A percentile compares a stretch with the other conserved stretches of the same genome.
phyloP scores from a whole-genome alignment of 2,329 filamentous ascomycete genomes.

The Beauveria sp. region DNA sequence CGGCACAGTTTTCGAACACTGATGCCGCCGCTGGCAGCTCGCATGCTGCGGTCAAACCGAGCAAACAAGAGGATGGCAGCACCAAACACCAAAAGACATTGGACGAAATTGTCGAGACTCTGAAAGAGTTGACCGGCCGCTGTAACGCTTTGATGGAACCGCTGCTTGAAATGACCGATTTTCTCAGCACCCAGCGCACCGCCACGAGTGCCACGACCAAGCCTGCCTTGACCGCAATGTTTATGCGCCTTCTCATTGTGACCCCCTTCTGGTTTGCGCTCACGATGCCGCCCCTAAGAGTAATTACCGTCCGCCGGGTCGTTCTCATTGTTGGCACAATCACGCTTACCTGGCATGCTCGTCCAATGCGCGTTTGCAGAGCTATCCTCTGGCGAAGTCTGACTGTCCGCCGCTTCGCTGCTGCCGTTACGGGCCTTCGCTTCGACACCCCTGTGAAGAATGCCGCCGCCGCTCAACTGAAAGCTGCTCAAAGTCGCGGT shows the following conservation, averaged over 20 bases:
- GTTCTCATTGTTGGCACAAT: constrained; percentile 81
- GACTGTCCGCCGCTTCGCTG: constrained; percentile 59
- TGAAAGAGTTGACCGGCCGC: constrained; percentile 82
- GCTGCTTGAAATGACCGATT: constrained; percentile 81
- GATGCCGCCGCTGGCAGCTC: constrained; percentile 19
- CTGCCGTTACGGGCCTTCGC: constrained; percentile 71
- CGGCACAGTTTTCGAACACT: constrained; percentile 19
- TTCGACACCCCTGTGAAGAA: constrained; percentile 49
- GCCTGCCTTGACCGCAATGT: constrained; percentile 81
- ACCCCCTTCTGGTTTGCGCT: constrained; percentile 82
- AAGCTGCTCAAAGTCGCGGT: constrained; percentile 11
- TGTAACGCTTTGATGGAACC: constrained; percentile 92
- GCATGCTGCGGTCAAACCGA: constrained; percentile 11
- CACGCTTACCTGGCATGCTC: constrained; percentile 84
- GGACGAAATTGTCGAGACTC: constrained; percentile 91
- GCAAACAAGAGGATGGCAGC: constrained; percentile 49
- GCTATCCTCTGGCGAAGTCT: constrained; percentile 86
- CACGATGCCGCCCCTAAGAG: constrained; percentile 71
- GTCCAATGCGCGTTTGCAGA: constrained; percentile 74
- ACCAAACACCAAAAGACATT: constrained; percentile 85
- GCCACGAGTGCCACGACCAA: constrained; percentile 86
- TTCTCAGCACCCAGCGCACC: constrained; percentile 82
- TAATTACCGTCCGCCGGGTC: constrained; percentile 81
- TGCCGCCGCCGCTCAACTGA: constrained; percentile 21
- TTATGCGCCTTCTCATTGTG: constrained; percentile 79